These are phyloP conservation scores for Fusarium tupiense DNA, from an alignment of 2,329 filamentous ascomycete genomes.

Conservation along the genomic window DNA sequence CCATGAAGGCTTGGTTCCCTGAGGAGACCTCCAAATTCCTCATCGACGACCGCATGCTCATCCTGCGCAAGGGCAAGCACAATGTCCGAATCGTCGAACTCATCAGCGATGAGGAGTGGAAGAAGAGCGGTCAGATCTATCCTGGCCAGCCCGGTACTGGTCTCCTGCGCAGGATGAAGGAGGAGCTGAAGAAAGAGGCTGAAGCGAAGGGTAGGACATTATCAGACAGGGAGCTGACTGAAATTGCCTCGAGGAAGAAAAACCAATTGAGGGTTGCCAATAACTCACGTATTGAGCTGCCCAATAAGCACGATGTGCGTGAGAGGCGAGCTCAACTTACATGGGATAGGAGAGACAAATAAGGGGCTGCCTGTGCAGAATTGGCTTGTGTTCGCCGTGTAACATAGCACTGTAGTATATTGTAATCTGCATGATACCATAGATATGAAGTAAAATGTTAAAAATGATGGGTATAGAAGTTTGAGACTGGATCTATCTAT, in stretches of 20 bases:
- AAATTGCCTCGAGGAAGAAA: slow-evolving; percentile 28
- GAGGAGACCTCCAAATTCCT: slow-evolving; percentile 68
- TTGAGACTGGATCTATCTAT: slow-evolving; percentile 51
- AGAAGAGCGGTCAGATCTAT: slow-evolving; percentile 59
- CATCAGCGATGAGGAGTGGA: slow-evolving; percentile 65
- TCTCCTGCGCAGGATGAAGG: slow-evolving; percentile 55
- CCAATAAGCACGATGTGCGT: slow-evolving; percentile 49
- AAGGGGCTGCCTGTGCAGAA: neutral
- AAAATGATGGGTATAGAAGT: slow-evolving; percentile 14
- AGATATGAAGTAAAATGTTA: slow-evolving; percentile 40
- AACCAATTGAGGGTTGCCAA: slow-evolving; percentile 48
- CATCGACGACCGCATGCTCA: slow-evolving; percentile 66
- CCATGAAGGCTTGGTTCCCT: slow-evolving; percentile 67
- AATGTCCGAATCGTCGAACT: slow-evolving; percentile 70
- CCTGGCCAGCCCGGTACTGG: slow-evolving; percentile 64
- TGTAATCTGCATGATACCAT: slow-evolving; percentile 45
- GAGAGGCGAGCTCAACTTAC: slow-evolving; percentile 41
- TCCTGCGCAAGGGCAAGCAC: slow-evolving; percentile 71
- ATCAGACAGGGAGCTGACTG: slow-evolving; percentile 43
- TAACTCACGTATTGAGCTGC: slow-evolving; percentile 54
- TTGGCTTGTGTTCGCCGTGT: slow-evolving; percentile 24
- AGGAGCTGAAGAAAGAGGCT: slow-evolving; percentile 50
- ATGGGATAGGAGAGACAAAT: slow-evolving; percentile 14
- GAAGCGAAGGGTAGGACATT: slow-evolving; percentile 44
- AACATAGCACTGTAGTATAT: slow-evolving; percentile 43